A percentile compares a stretch with the other conserved stretches of the same genome.
These are phyloP conservation scores for Luffa acutangula DNA, from an alignment of 306 rosid genomes.

Conservation along the genomic window DNA sequence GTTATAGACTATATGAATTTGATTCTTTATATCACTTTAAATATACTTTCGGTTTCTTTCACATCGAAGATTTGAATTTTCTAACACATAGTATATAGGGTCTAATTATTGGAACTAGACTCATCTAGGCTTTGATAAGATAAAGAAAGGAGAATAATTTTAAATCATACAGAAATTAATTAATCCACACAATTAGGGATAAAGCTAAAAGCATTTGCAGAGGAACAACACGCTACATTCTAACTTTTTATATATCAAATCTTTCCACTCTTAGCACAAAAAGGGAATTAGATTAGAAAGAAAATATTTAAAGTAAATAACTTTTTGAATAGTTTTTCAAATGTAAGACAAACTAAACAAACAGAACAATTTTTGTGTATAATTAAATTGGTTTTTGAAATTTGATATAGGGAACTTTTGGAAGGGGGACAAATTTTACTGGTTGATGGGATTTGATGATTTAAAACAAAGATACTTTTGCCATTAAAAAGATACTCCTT, in stretches of 20 bases:
- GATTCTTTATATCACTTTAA: neutral
- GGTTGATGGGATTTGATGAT: slow-evolving; percentile 25
- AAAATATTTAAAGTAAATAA: neutral
- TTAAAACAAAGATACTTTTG: slow-evolving; percentile 29
- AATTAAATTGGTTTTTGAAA: neutral
- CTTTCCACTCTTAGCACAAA: neutral
- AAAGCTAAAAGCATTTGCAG: neutral
- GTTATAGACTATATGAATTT: neutral
- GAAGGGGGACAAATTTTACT: neutral
- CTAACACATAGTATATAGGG: neutral
- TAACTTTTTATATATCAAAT: neutral
- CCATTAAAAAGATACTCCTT: slow-evolving; percentile 21
- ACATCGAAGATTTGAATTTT: neutral
- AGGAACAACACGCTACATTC: neutral
- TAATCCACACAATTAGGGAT: neutral
- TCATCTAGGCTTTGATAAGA: neutral
- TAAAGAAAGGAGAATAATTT: neutral
- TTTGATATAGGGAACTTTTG: neutral
- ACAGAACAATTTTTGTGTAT: neutral
- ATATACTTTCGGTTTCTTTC: neutral
- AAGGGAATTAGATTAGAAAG: neutral
- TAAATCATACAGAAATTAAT: neutral
- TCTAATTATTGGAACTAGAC: neutral
- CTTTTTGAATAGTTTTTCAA: neutral
- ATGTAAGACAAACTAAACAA: neutral